A percentile compares a stretch with the other conserved stretches of the same genome.
These are phyloP conservation scores for Mycena pura DNA, from an alignment of 768 basidiomycete genomes.

Conservation along the genomic window DNA sequence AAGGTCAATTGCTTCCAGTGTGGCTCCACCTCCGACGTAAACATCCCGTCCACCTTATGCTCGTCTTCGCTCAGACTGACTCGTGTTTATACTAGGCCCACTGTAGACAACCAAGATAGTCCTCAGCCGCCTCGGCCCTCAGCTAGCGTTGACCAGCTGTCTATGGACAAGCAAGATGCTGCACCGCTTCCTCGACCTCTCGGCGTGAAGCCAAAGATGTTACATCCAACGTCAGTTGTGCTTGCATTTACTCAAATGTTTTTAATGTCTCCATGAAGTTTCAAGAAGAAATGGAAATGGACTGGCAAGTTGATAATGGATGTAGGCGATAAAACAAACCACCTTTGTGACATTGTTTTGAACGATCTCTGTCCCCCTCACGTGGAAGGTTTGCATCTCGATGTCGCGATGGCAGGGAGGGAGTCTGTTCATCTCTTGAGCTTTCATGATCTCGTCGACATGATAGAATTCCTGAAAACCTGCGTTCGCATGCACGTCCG, in stretches of 20 bases:
- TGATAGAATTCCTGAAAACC: conserved; percentile 53
- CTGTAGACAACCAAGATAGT: background rate
- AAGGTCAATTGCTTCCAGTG: conserved; percentile 30
- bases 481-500: conserved; percentile 36
- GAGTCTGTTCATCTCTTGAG: conserved; percentile 52
- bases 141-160: too few species aligned
- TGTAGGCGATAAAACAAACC: conserved; percentile 44
- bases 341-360: conserved; percentile 57
- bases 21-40: conserved; percentile 45
- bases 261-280: background rate
- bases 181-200: background rate
- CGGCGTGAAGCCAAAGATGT: conserved; percentile 15
- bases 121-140: conserved; percentile 2
- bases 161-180: background rate
- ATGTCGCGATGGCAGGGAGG: conserved; percentile 47
- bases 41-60: background rate
- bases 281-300: conserved; percentile 72
- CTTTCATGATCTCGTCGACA: conserved; percentile 56
- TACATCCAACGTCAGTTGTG: background rate
- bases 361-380: conserved; percentile 50
- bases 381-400: conserved; percentile 54
- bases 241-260: background rate
- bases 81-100: background rate
- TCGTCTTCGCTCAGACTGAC: background rate
- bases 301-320: conserved; percentile 58